These are phyloP conservation scores for Pyrus pyrifolia DNA, from an alignment of 306 rosid genomes.

Conservation along the genomic window DNA sequence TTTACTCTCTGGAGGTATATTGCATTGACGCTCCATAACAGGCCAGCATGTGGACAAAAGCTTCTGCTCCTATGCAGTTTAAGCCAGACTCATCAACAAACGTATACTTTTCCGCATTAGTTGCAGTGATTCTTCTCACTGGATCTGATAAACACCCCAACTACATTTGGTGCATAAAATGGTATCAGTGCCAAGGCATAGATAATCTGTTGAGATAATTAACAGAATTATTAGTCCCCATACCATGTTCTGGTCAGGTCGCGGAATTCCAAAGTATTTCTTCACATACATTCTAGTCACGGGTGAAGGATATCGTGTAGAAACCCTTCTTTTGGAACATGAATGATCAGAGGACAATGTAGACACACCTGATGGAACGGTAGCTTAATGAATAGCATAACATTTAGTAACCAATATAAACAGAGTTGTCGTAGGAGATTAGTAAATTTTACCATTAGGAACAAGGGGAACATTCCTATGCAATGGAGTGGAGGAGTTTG, in stretches of 20 bases:
- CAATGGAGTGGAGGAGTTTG: conserved; percentile 38
- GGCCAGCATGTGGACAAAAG: conserved; percentile 51
- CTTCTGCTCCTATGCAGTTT: conserved; percentile 54
- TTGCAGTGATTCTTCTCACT: conserved; percentile 40
- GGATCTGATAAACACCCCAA: conserved; percentile 31
- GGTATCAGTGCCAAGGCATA: conserved; percentile 25
- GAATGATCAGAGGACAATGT: conserved; percentile 36
- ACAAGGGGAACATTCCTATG: conserved; percentile 28
- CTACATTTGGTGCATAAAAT: conserved; percentile 27
- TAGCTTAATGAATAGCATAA: conserved; percentile 20
- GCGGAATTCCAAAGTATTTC: conserved; percentile 49
- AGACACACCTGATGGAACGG: conserved; percentile 49
- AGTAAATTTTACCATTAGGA: conserved; percentile 38
- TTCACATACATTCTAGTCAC: conserved; percentile 46
- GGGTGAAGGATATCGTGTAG: conserved; percentile 54
- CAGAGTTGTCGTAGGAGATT: neutral
- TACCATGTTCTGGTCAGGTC: conserved; percentile 36
- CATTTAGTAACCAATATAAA: conserved; percentile 11
- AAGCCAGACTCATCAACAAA: conserved; percentile 43
- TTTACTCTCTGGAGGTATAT: conserved; percentile 68
- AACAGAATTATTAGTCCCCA: conserved; percentile 17
- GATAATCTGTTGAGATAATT: conserved; percentile 9
- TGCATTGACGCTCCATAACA: conserved; percentile 54
- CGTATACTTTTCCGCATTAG: conserved; percentile 51
- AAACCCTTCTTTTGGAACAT: conserved; percentile 52